Conservation (phyloP, 495 filamentous ascomycete species). For the Hyaloscypha hepaticicola region DNA sequence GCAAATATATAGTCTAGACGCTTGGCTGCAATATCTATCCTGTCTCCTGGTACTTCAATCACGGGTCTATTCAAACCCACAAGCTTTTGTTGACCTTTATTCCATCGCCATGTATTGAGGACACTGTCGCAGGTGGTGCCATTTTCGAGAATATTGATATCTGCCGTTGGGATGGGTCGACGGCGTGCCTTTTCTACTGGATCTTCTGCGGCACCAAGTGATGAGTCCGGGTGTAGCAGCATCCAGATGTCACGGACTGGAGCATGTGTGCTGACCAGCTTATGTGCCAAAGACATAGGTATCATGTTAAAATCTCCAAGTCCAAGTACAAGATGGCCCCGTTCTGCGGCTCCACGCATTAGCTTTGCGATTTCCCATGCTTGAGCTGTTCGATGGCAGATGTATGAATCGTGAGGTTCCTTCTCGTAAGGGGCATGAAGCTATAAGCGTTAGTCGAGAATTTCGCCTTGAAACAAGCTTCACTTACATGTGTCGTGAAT, state of each 20-base stretch:
- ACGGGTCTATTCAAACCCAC: conserved; percentile 37
- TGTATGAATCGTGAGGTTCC: conserved; percentile 77
- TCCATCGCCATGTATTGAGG: conserved; percentile 94
- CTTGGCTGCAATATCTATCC: conserved; percentile 70
- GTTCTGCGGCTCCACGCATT: conserved; percentile 78
- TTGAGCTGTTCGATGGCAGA: conserved; percentile 87
- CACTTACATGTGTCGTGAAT: conserved; percentile 80
- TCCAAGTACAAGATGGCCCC: conserved; percentile 81
- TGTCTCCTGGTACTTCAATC: conserved; percentile 50
- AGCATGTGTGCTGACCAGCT: conserved; percentile 74
- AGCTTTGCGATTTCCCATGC: conserved; percentile 97
- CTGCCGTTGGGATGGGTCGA: conserved; percentile 61
- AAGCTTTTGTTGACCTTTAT: conserved; percentile 58
- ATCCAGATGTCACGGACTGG: conserved; percentile 83
- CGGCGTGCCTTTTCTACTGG: conserved; percentile 58
- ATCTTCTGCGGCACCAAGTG: conserved; percentile 66
- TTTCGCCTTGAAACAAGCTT: background rate
- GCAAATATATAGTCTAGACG: conserved; percentile 95
- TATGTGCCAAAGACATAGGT: conserved; percentile 82
- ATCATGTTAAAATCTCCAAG: conserved; percentile 96
- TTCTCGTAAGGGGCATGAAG: conserved; percentile 88
- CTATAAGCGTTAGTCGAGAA: conserved; percentile 33
- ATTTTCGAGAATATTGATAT: conserved; percentile 74
- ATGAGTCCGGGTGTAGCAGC: conserved; percentile 74
- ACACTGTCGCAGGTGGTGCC: conserved; percentile 84